These are phyloP conservation scores for Serpula lacrymans DNA, from an alignment of 768 basidiomycete genomes.

Conservation along the genomic window DNA sequence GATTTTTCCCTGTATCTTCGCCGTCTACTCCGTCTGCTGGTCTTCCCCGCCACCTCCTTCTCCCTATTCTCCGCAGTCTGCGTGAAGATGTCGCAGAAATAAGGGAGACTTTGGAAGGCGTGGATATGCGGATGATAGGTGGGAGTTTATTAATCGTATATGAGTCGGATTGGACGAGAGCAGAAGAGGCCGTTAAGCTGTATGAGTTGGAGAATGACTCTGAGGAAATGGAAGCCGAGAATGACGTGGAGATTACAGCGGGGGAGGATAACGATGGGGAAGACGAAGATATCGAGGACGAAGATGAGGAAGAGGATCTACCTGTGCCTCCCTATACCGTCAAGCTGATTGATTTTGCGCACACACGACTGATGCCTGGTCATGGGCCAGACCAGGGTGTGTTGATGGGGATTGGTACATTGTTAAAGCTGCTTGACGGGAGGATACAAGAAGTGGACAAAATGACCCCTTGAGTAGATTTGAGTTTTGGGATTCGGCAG, in stretches of 20 bases:
- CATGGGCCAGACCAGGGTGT: conserved; percentile 80
- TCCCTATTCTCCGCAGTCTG: conserved; percentile 56
- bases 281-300: conserved; percentile 35
- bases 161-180: conserved; percentile 53
- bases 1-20: conserved; percentile 67
- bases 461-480: no score
- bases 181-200: conserved; percentile 32
- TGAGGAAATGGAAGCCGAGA: conserved; percentile 11
- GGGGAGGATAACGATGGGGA: conserved; percentile 39
- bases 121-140: conserved; percentile 81
- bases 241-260: conserved; percentile 42
- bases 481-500: no score
- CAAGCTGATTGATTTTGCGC: conserved; percentile 93
- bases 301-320: conserved; percentile 34
- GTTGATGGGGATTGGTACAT: conserved; percentile 66
- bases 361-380: conserved; percentile 66
- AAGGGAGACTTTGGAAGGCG: conserved; percentile 39
- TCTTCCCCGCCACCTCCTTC: conserved; percentile 50
- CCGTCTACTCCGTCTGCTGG: conserved; percentile 36
- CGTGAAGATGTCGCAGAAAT: conserved; percentile 52
- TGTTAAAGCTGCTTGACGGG: conserved; percentile 57
- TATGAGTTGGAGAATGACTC: conserved; percentile 7
- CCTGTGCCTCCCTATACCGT: conserved; percentile 53
- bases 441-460: conserved; percentile 44
- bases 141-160: conserved; percentile 81